These are phyloP conservation scores for Speleostelium caveatum DNA, from an alignment of 78 protist species.

Conservation along the genomic window DNA sequence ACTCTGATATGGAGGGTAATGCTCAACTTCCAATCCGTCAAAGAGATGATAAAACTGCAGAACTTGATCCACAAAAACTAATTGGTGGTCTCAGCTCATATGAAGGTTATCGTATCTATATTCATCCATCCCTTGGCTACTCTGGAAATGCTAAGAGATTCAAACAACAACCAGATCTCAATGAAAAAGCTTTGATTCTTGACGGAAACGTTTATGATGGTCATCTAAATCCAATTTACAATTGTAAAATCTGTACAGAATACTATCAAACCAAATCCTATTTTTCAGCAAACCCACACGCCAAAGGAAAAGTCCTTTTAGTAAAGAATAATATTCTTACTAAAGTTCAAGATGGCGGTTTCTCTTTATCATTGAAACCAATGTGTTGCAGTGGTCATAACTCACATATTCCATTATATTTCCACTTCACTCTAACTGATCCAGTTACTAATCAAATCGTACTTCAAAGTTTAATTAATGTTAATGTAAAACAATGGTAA, in stretches of 20 bases:
- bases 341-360: slow-evolving; percentile 60
- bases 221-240: slow-evolving; percentile 58
- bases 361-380: slow-evolving; percentile 48
- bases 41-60: slow-evolving; percentile 1
- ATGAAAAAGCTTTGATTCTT: slow-evolving; percentile 59
- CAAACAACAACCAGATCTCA: slow-evolving; percentile 59
- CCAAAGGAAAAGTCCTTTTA: slow-evolving; percentile 61
- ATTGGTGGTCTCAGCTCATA: neutral
- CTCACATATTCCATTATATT: slow-evolving; percentile 62
- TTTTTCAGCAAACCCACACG: slow-evolving; percentile 71
- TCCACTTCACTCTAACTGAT: slow-evolving; percentile 65
- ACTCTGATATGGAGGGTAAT: neutral
- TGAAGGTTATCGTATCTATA: slow-evolving; percentile 58
- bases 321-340: slow-evolving; percentile 66
- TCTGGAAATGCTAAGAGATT: slow-evolving; percentile 73
- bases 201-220: slow-evolving; percentile 75
- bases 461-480: slow-evolving; percentile 42
- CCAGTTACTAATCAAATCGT: slow-evolving; percentile 57
- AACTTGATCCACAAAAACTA: slow-evolving; percentile 15
- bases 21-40: slow-evolving; percentile 12
- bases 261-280: slow-evolving; percentile 74
- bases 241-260: slow-evolving; percentile 73
- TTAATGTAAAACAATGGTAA: slow-evolving; percentile 70
- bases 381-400: slow-evolving; percentile 78
- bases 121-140: slow-evolving; percentile 73